Conservation (phyloP, 306 rosid genomes). For the Vicia sativa region DNA sequence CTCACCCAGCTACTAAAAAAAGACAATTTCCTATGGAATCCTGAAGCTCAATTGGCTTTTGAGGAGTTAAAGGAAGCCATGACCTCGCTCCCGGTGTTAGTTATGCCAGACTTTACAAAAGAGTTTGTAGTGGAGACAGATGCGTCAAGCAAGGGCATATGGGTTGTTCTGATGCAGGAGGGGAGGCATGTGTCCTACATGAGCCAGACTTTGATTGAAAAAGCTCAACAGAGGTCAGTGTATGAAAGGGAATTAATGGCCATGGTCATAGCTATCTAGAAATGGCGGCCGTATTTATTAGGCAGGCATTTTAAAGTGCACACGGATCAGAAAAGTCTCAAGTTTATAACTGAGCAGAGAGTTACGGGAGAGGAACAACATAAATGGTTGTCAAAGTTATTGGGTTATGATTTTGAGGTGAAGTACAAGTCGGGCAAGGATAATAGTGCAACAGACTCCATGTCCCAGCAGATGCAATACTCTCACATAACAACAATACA, state of each 20-base stretch:
- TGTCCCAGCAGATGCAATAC: too few species aligned
- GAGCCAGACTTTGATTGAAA: not conserved
- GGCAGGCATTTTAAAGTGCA: not conserved
- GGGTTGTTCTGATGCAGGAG: not conserved
- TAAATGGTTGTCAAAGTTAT: too few species aligned
- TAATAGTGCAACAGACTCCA: too few species aligned
- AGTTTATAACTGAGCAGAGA: not conserved
- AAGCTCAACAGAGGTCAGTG: not conserved
- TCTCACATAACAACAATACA: too few species aligned
- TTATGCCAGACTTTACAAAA: not conserved
- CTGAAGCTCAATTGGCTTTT: too few species aligned
- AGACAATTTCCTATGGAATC: not conserved
- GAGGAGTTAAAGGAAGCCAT: too few species aligned
- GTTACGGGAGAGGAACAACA: not conserved
- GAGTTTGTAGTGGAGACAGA: not conserved
- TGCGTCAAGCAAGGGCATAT: not conserved
- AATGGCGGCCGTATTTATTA: not conserved
- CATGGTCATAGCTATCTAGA: not conserved
- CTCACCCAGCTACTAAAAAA: not conserved
- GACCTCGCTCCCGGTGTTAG: not conserved
- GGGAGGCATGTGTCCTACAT: not conserved
- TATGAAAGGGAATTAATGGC: not conserved
- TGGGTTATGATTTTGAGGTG: not conserved
- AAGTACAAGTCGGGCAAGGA: not conserved
- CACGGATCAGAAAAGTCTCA: not conserved